phyloP scores from a whole-genome alignment of 2,329 filamentous ascomycete genomes.

The Cladosporium sp. region DNA sequence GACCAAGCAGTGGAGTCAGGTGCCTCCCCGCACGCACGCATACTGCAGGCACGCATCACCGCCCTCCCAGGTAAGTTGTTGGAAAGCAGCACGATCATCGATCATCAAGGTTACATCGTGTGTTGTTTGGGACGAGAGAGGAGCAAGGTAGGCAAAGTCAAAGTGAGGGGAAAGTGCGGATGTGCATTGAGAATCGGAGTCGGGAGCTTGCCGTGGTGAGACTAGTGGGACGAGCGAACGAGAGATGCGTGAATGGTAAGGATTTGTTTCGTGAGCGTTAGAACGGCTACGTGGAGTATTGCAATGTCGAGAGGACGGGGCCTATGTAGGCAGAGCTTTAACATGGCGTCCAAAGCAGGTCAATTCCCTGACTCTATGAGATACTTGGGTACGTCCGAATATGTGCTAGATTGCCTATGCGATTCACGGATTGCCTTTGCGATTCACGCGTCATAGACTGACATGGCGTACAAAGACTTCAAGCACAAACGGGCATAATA shows the following conservation, averaged over 20 bases:
- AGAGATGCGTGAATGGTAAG: neutral
- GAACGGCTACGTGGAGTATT: no score
- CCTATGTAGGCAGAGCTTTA: no score
- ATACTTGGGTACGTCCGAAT: neutral
- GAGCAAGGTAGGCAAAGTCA: neutral
- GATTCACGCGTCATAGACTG: slow-evolving; percentile 3
- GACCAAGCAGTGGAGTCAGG: neutral
- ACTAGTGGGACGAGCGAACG: neutral
- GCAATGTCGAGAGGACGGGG: no score
- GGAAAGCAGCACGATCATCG: neutral
- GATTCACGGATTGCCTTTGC: neutral
- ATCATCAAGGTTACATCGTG: slow-evolving; percentile 11
- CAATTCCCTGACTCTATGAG: neutral
- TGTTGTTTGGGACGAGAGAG: neutral
- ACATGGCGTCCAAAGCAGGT: neutral
- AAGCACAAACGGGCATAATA: neutral
- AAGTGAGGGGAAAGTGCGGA: slow-evolving; percentile 1
- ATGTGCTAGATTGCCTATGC: neutral
- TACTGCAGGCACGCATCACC: neutral
- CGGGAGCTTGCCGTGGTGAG: slow-evolving; percentile 1
- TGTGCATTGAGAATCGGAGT: neutral
- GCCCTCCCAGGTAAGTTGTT: neutral
- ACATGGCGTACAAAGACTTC: neutral
- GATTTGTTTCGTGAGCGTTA: neutral
- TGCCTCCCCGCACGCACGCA: slow-evolving; percentile 1